phyloP scores from a whole-genome alignment of 805 yeast genomes.

The Lipomyces sp. region DNA sequence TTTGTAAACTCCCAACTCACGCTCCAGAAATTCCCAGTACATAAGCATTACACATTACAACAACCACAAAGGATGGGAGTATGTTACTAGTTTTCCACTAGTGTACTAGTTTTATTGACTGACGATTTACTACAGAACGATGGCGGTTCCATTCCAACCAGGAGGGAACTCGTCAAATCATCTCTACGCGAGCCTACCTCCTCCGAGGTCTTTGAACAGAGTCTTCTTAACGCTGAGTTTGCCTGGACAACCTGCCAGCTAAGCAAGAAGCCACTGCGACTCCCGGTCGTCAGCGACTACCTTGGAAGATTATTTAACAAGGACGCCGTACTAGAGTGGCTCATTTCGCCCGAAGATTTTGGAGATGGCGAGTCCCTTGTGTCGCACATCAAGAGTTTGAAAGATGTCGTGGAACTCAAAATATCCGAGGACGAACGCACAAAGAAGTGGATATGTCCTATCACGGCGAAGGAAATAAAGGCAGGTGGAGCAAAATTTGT shows the following conservation, averaged over 20 bases:
- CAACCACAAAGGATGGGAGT: too few species aligned
- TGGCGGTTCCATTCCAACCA: constrained; percentile 33
- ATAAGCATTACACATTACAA: too few species aligned
- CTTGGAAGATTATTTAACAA: constrained; percentile 64
- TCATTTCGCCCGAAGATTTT: constrained; percentile 43
- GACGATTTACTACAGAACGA: too few species aligned
- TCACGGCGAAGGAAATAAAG: constrained; percentile 42
- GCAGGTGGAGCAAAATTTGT: constrained; percentile 41
- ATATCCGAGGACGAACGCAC: constrained; percentile 26
- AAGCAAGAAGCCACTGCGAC: constrained; percentile 44
- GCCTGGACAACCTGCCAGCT: constrained; percentile 50
- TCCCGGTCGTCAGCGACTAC: constrained; percentile 65
- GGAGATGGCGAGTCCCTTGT: constrained; percentile 34
- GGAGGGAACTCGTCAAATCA: constrained; percentile 31
- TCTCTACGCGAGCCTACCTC: constrained; percentile 21
- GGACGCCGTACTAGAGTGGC: constrained; percentile 55
- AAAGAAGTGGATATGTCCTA: constrained; percentile 41
- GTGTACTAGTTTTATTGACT: too few species aligned
- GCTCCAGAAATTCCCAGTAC: too few species aligned
- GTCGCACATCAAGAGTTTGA: constrained; percentile 41
- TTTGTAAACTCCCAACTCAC: constrained; percentile 1
- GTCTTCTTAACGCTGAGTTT: constrained; percentile 15
- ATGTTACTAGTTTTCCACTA: not conserved
- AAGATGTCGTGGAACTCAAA: constrained; percentile 48
- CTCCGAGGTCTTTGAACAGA: constrained; percentile 24